phyloP scores from a whole-genome alignment of 2,329 filamentous ascomycete genomes.

The Orbilia brochopaga region DNA sequence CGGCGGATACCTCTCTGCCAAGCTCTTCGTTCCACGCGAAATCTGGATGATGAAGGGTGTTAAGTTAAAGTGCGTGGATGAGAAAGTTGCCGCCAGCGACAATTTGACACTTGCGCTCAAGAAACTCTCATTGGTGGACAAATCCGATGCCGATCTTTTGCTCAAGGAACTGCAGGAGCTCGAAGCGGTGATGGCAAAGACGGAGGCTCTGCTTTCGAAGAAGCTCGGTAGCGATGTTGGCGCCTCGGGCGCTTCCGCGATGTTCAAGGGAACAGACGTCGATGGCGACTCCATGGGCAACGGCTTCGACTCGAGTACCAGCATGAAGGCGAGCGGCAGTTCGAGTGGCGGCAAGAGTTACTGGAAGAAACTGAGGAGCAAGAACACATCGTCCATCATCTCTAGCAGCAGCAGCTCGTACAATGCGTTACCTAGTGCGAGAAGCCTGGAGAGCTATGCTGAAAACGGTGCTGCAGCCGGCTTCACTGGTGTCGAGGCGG shows the following conservation, averaged over 20 bases:
- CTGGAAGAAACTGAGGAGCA: slow-evolving; percentile 85
- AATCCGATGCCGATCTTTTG: slow-evolving; percentile 86
- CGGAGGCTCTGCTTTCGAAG: slow-evolving; percentile 75
- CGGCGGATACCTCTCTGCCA: slow-evolving; percentile 88
- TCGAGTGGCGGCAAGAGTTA: slow-evolving; percentile 59
- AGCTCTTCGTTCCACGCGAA: slow-evolving; percentile 88
- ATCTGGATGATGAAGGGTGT: slow-evolving; percentile 94
- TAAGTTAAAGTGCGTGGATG: slow-evolving; percentile 87
- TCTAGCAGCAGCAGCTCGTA: slow-evolving; percentile 44
- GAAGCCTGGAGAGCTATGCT: slow-evolving; percentile 56
- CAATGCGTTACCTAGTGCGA: slow-evolving; percentile 30
- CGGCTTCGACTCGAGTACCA: slow-evolving; percentile 54
- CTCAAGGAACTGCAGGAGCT: slow-evolving; percentile 92
- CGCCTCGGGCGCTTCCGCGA: slow-evolving; percentile 71
- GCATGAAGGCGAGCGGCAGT: slow-evolving; percentile 63
- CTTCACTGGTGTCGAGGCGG: slow-evolving; percentile 56
- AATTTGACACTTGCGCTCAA: slow-evolving; percentile 84
- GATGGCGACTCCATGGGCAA: slow-evolving; percentile 61
- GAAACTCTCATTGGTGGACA: slow-evolving; percentile 83
- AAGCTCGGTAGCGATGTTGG: slow-evolving; percentile 94
- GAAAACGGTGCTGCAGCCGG: slow-evolving; percentile 58
- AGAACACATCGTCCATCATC: slow-evolving; percentile 68
- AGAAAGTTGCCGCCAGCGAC: slow-evolving; percentile 92
- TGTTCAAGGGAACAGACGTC: slow-evolving; percentile 70
- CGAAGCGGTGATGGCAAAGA: slow-evolving; percentile 83